Evolutionary conservation across 352 stramenopile species (phyloP).

Genomic region (Phytopythium ostracodes): DNA sequence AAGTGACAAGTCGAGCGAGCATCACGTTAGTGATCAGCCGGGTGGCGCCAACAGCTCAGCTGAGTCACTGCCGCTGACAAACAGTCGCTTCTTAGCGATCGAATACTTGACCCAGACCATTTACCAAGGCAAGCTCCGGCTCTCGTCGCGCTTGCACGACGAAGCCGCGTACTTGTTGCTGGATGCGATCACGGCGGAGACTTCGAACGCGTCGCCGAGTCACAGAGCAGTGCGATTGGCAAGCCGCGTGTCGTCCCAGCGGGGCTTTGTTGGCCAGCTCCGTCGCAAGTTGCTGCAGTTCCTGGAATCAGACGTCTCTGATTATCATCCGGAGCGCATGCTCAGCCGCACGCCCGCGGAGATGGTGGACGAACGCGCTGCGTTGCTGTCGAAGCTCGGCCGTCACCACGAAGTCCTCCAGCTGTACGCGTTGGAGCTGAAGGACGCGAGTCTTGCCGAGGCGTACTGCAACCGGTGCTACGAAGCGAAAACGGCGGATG

Average conservation of each 20-base stretch:
- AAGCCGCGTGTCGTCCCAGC: slow-evolving; percentile 51
- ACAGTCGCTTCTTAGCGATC: slow-evolving; percentile 67
- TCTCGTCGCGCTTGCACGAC: slow-evolving; percentile 60
- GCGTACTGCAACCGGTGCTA: slow-evolving; percentile 82
- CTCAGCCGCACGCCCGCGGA: slow-evolving; percentile 65
- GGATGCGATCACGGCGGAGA: slow-evolving; percentile 54
- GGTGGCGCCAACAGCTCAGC: not conserved
- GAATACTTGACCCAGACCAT: slow-evolving; percentile 81
- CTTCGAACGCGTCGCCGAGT: slow-evolving; percentile 16
- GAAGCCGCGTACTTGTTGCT: slow-evolving; percentile 78
- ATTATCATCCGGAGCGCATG: slow-evolving; percentile 79
- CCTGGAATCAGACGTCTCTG: slow-evolving; percentile 42
- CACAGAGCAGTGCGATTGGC: slow-evolving; percentile 24
- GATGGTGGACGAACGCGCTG: slow-evolving; percentile 80
- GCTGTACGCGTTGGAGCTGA: slow-evolving; percentile 72
- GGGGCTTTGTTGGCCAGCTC: slow-evolving; percentile 48
- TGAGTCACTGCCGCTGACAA: slow-evolving; percentile 40
- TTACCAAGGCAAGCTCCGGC: slow-evolving; percentile 21
- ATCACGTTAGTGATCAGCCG: not conserved
- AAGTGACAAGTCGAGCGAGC: no score
- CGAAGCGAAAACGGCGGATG: slow-evolving; percentile 63
- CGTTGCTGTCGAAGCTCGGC: slow-evolving; percentile 65
- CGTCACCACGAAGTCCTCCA: slow-evolving; percentile 79
- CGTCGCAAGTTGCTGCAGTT: slow-evolving; percentile 65
- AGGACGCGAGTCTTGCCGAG: slow-evolving; percentile 67